Evolutionary conservation across 2,329 filamentous ascomycete genomes (phyloP).

Genomic region (Sphaerulina vaccinii): DNA sequence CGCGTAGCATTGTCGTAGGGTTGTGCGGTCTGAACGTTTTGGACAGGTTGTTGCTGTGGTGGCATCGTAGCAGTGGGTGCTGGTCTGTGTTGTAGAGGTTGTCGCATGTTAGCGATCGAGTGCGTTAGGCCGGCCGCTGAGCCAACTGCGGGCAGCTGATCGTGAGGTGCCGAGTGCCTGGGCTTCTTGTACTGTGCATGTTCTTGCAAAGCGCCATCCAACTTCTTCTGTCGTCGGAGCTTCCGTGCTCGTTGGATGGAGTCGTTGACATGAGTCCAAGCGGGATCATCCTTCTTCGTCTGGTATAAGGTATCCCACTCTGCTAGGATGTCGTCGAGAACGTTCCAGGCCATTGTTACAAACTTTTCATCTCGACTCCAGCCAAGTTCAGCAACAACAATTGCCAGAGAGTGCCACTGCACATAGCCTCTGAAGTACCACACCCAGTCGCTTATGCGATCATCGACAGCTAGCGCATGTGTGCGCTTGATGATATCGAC

Average conservation of each 20-base stretch:
- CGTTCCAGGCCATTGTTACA: constrained; percentile 28
- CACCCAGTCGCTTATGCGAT: constrained; percentile 20
- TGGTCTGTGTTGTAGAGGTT: constrained; percentile 12
- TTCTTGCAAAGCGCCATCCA: background rate
- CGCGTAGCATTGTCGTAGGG: background rate
- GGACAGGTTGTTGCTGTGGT: constrained; percentile 1
- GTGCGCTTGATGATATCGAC: constrained; percentile 30
- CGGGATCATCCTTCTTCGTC: constrained; percentile 26
- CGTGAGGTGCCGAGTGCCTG: constrained; percentile 3
- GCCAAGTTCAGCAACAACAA: constrained; percentile 32
- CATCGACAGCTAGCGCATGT: constrained; percentile 23
- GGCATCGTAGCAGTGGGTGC: background rate
- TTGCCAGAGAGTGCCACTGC: constrained; percentile 33
- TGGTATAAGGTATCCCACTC: constrained; percentile 31
- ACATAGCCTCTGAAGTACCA: constrained; percentile 33
- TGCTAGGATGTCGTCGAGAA: constrained; percentile 29
- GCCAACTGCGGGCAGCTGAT: background rate
- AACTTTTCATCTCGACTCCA: constrained; percentile 28
- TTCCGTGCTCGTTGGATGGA: constrained; percentile 29
- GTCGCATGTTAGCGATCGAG: background rate
- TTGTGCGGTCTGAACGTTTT: background rate
- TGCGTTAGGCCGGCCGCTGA: background rate
- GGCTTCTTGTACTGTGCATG: constrained; percentile 8
- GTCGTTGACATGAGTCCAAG: constrained; percentile 33
- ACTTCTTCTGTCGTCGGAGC: constrained; percentile 13